These are phyloP conservation scores for Pestalotiopsis sp. DNA, from an alignment of 2,329 filamentous ascomycete genomes.

Conservation along the genomic window DNA sequence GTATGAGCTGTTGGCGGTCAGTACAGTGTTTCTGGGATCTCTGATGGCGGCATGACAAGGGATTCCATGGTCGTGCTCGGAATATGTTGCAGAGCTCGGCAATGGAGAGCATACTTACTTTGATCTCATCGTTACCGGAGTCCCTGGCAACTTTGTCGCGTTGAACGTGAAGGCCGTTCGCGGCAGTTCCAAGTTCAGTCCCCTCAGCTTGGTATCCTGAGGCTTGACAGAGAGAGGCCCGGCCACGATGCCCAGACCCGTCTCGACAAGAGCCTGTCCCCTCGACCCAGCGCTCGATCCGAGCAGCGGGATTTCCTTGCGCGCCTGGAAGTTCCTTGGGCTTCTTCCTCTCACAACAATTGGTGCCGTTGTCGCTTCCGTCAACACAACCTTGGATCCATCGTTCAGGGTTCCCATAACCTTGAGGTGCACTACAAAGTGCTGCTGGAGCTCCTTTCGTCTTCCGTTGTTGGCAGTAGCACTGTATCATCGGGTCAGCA, in stretches of 20 bases:
- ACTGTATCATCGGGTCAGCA: constrained; percentile 41
- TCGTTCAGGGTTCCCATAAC: constrained; percentile 82
- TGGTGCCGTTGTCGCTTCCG: constrained; percentile 83
- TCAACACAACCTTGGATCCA: constrained; percentile 78
- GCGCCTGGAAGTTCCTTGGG: constrained; percentile 90
- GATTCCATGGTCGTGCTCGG: not conserved
- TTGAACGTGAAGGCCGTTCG: constrained; percentile 61
- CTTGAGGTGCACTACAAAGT: constrained; percentile 89
- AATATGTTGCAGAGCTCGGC: not conserved
- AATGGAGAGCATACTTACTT: constrained; percentile 49
- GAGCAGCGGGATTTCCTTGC: constrained; percentile 88
- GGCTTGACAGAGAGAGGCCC: constrained; percentile 58
- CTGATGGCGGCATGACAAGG: not conserved
- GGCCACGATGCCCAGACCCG: constrained; percentile 61
- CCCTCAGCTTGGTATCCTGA: constrained; percentile 54
- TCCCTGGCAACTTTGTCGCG: constrained; percentile 56
- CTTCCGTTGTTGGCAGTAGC: constrained; percentile 96
- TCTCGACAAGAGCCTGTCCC: constrained; percentile 74
- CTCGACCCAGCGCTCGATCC: constrained; percentile 75
- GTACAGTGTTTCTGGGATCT: constrained; percentile 3
- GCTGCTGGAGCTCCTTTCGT: constrained; percentile 92
- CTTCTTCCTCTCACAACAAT: constrained; percentile 94
- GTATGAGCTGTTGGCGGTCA: constrained; percentile 49
- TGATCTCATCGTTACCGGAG: constrained; percentile 58
- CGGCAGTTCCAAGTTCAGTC: constrained; percentile 57